phyloP scores from a whole-genome alignment of 2,329 filamentous ascomycete species.

The Byssoonygena ceratinophila region DNA sequence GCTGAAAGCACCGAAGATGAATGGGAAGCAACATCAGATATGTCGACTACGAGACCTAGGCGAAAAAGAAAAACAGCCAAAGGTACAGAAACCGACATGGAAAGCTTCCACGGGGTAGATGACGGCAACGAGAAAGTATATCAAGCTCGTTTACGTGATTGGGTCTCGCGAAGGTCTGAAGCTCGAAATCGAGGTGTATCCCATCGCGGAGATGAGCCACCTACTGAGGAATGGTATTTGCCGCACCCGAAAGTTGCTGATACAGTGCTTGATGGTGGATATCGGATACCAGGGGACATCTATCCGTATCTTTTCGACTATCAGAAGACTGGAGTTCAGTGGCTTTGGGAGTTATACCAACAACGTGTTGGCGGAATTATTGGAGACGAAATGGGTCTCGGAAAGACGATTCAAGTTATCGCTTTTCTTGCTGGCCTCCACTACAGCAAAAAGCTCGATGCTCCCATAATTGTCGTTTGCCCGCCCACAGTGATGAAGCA shows the following conservation, averaged over 20 bases:
- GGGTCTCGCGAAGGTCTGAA: conserved; percentile 55
- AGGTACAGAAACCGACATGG: conserved; percentile 28
- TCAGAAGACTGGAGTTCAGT: conserved; percentile 92
- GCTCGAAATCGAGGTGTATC: conserved; percentile 43
- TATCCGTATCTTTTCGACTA: conserved; percentile 90
- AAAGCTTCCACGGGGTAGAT: conserved; percentile 58
- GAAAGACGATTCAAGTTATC: conserved; percentile 76
- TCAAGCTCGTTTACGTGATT: conserved; percentile 60
- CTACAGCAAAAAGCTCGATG: conserved; percentile 73
- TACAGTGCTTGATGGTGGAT: conserved; percentile 60
- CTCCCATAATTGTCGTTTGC: conserved; percentile 82
- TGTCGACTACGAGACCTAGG: conserved; percentile 16
- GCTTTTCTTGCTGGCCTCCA: conserved; percentile 83
- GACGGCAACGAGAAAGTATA: conserved; percentile 83
- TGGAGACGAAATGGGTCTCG: conserved; percentile 97
- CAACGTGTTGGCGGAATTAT: conserved; percentile 89
- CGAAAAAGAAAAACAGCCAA: conserved; percentile 22
- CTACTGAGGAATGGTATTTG: conserved; percentile 62
- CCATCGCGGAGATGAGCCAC: conserved; percentile 28
- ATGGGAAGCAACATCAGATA: conserved; percentile 13
- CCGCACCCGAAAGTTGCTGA: conserved; percentile 76
- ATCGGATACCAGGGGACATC: conserved; percentile 82
- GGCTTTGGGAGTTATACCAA: conserved; percentile 84
- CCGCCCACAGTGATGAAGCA: conserved; percentile 92
- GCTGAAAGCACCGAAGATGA: conserved; percentile 17